A percentile compares a stretch with the other conserved stretches of the same genome.
These are phyloP conservation scores for Candida insectalens DNA, from an alignment of 805 yeast genomes.

Conservation along the genomic window DNA sequence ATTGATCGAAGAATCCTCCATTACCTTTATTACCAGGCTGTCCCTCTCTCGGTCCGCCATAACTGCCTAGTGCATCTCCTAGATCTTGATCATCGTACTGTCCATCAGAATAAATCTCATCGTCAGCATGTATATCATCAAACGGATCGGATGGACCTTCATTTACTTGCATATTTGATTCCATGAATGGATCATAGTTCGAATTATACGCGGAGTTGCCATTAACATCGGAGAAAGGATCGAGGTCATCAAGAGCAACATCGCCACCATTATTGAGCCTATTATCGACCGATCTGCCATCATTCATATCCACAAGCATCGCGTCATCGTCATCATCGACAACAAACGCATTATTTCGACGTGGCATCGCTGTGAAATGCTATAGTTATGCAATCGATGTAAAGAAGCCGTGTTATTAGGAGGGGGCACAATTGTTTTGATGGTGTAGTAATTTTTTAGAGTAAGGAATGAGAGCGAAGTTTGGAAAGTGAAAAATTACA, in stretches of 20 bases:
- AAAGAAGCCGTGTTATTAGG: too few relatives aligned
- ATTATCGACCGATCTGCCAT: neutral
- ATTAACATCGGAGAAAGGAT: conserved; percentile 4
- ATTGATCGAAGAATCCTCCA: conserved; percentile 19
- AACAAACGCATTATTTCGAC: conserved; percentile 2
- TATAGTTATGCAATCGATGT: too few relatives aligned
- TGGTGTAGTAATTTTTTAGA: too few relatives aligned
- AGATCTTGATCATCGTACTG: neutral
- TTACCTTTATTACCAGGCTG: conserved; percentile 2
- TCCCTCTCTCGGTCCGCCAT: too few relatives aligned
- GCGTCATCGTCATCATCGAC: conserved; percentile 6
- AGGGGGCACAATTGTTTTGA: too few relatives aligned
- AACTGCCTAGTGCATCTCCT: neutral
- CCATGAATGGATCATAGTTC: conserved; percentile 9
- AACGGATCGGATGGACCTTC: conserved; percentile 7
- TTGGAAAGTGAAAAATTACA: neutral
- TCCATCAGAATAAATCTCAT: neutral
- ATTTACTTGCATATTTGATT: neutral
- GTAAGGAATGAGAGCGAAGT: too few relatives aligned
- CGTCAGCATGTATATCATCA: conserved; percentile 2
- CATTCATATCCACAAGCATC: conserved; percentile 1
- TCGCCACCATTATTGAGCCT: neutral
- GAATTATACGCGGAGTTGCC: conserved; percentile 12
- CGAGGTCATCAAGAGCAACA: neutral
- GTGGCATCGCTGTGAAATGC: too few relatives aligned